Base-by-base conservation (phyloP, 2,329 filamentous ascomycete species). In the Chaetomium sp. region DNA sequence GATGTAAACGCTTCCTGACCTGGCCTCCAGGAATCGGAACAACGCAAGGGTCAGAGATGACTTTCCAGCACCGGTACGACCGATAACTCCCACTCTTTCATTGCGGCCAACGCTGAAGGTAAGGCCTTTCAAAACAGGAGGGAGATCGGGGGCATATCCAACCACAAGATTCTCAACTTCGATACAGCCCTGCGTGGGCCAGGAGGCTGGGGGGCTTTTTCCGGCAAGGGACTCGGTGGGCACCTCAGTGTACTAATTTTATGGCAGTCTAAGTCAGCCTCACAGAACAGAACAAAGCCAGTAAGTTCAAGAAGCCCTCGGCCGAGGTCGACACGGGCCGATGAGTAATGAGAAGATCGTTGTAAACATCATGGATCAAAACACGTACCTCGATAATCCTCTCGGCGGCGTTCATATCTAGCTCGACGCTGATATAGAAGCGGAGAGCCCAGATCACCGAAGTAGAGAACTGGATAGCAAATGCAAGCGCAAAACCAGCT, bases 351-450 rank as follows among this genome's bases (percentile, higher is more conserved):
- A 27, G 19, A 27, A 27, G 19, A 27, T 27, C 19, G 19, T 27
- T 27, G 19, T 3, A 27, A 27, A 27, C 19, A 27, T 27, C 19
- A 27, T 27, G 19, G 2, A 27, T 27, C 19, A 27, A 27, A 27
- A 27, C 19, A 27, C 19, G 19, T 27, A 27, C 19, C 19, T 91
- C 88, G 4, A 89, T 74, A 33, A 92, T 82, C 35, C 88, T 78
- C 70, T 92, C 88, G 0, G 85, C 84, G 0, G 87, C 81, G 64
- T 91, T 91, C 86, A 91, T 90, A 65, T 88, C 82, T 4, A 91
- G 73, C 67, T 92, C 88, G 19, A 90, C 72, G 59, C 82, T 84
- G 0, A 86, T 79, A 65, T 89, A 89, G 53, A 84, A 74, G 1
- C 86, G 77, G 41, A 90, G 79, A 0, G 81, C 77, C 79, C 81